Evolutionary conservation across 495 filamentous ascomycete genomes (phyloP).

Genomic region (Acidiella bohemica): DNA sequence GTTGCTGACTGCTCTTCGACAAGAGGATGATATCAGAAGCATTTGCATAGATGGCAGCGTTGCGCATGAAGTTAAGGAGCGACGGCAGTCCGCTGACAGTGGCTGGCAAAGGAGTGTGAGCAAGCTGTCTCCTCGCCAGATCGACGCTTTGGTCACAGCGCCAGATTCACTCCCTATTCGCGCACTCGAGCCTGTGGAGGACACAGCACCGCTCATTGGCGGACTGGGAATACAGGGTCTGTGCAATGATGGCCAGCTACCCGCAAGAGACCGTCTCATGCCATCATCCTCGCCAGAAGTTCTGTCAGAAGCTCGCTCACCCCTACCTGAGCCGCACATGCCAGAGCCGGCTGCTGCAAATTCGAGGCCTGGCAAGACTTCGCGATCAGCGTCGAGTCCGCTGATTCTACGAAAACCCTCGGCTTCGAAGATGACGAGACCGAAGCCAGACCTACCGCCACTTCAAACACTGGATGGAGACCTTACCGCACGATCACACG

Average conservation of each 20-base stretch:
- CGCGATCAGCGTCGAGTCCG: constrained; percentile 30
- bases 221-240: not conserved
- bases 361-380: constrained; percentile 20
- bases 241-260: no score
- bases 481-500: not conserved
- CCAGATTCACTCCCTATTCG: constrained; percentile 36
- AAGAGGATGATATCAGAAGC: no score
- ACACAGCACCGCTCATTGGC: not conserved
- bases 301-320: no score
- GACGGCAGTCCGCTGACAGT: no score
- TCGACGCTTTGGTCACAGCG: constrained; percentile 40
- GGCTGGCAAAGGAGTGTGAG: constrained; percentile 19
- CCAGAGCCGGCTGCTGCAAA: no score
- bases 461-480: constrained; percentile 12
- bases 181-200: not conserved
- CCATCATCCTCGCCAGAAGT: no score
- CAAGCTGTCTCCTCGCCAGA: constrained; percentile 44
- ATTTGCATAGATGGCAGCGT: no score
- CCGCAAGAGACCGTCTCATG: no score
- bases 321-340: no score
- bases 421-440: constrained; percentile 18
- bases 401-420: constrained; percentile 29
- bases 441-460: constrained; percentile 9
- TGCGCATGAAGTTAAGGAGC: no score
- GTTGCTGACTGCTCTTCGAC: no score